A percentile compares a stretch with the other conserved stretches of the same genome.
Evolutionary conservation across 495 filamentous ascomycete species (phyloP).

Genomic region (Penicillium arizonense): DNA sequence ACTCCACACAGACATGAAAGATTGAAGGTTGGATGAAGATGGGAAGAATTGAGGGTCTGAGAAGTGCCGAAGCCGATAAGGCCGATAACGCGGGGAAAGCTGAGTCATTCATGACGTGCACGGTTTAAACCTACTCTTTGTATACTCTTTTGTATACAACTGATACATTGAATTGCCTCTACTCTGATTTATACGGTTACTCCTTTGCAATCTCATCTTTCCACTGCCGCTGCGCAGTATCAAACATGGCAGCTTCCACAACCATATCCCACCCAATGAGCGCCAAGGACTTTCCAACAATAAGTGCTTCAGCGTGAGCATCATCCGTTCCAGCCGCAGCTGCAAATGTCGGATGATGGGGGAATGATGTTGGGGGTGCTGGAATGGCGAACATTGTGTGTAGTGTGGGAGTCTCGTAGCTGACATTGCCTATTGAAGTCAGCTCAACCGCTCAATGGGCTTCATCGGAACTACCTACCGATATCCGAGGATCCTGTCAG

Average conservation of each 20-base stretch:
- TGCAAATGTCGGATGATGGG: conserved; percentile 61
- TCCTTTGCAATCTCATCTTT: conserved; percentile 19
- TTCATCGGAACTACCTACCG: conserved; percentile 44
- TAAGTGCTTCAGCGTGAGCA: conserved; percentile 50
- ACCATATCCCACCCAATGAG: conserved; percentile 55
- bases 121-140: neutral
- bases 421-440: conserved; percentile 52
- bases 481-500: conserved; percentile 52
- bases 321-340: conserved; percentile 51
- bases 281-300: conserved; percentile 56
- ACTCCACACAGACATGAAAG: conserved; percentile 1
- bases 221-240: conserved; percentile 29
- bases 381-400: conserved; percentile 58
- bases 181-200: conserved; percentile 3
- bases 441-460: neutral
- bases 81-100: conserved; percentile 8
- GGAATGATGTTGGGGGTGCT: conserved; percentile 41
- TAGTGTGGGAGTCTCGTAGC: conserved; percentile 61
- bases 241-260: conserved; percentile 41
- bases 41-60: conserved; percentile 6
- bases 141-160: neutral
- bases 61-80: conserved; percentile 3
- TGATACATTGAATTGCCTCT: neutral
- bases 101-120: neutral
- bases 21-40: neutral